Conservation (phyloP, 352 stramenopile genomes). For the Blastocystis sp. region DNA sequence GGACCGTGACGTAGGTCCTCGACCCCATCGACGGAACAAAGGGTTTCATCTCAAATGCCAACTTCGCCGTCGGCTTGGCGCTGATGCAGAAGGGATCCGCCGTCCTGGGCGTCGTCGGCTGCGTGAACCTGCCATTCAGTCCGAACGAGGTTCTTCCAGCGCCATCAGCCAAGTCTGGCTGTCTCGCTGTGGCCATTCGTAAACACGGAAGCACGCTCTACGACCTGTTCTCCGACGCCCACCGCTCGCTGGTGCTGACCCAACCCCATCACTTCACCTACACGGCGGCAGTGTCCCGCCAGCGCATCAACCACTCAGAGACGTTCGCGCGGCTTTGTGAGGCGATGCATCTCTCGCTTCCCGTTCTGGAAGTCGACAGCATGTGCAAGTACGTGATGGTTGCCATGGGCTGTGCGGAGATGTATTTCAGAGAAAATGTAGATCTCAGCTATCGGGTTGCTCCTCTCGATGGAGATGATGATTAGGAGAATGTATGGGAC, state of each 20-base stretch:
- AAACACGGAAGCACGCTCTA: background rate
- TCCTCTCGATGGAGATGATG: background rate
- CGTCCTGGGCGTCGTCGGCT: slow-evolving; percentile 43
- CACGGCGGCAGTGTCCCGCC: background rate
- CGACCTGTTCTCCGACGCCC: background rate
- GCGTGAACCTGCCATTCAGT: slow-evolving; percentile 4
- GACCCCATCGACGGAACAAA: slow-evolving; percentile 59
- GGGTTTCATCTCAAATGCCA: slow-evolving; percentile 49
- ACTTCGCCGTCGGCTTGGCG: slow-evolving; percentile 55
- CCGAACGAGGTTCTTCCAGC: background rate
- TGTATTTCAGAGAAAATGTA: slow-evolving; percentile 23
- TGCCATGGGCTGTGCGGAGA: background rate
- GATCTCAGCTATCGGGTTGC: background rate
- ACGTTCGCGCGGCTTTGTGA: background rate
- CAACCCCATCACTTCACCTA: background rate
- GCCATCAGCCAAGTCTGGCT: background rate
- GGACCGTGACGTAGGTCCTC: slow-evolving; percentile 17
- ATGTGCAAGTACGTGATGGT: slow-evolving; percentile 53
- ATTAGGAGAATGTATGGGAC: slow-evolving; percentile 69
- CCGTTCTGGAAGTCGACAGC: slow-evolving; percentile 39
- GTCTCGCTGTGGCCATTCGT: slow-evolving; percentile 3
- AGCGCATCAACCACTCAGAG: background rate
- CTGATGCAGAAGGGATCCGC: background rate
- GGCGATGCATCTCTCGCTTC: background rate
- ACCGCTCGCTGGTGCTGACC: background rate